Percentiles rank a stretch among this genome's conserved stretches.
Evolutionary conservation across 176 grass and related monocot species (phyloP).

Genomic region (Phragmites australis): DNA sequence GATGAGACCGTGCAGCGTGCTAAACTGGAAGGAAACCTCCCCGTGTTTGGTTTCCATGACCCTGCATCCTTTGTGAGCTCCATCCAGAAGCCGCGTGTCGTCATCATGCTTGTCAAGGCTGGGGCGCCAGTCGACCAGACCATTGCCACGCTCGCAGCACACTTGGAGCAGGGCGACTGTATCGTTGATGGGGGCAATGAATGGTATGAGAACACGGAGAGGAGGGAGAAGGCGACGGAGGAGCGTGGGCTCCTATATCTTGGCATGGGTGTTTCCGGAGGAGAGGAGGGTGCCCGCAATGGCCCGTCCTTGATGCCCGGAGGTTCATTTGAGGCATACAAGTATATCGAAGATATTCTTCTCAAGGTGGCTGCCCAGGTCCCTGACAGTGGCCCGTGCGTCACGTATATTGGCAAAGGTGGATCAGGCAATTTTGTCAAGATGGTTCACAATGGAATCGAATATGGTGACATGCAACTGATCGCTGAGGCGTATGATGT

Average conservation of each 20-base stretch:
- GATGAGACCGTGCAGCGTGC: slow-evolving; percentile 71
- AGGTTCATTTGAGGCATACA: slow-evolving; percentile 66
- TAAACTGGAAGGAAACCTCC: slow-evolving; percentile 67
- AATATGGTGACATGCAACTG: slow-evolving; percentile 86
- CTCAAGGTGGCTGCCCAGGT: slow-evolving; percentile 84
- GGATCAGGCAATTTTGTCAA: slow-evolving; percentile 87
- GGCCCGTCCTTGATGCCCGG: slow-evolving; percentile 81
- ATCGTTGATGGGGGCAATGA: slow-evolving; percentile 84
- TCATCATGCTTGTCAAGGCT: slow-evolving; percentile 84
- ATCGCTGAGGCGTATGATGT: slow-evolving; percentile 82
- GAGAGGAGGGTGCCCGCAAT: slow-evolving; percentile 78
- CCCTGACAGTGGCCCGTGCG: slow-evolving; percentile 57
- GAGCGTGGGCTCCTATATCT: slow-evolving; percentile 77
- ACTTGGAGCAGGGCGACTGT: slow-evolving; percentile 76
- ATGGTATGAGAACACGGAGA: slow-evolving; percentile 90
- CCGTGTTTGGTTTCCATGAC: slow-evolving; percentile 67
- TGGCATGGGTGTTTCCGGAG: slow-evolving; percentile 79
- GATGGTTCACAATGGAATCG: slow-evolving; percentile 89
- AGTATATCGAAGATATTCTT: slow-evolving; percentile 84
- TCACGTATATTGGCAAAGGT: slow-evolving; percentile 72
- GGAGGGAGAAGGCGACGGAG: slow-evolving; percentile 79
- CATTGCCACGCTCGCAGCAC: slow-evolving; percentile 61
- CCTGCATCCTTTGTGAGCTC: slow-evolving; percentile 68
- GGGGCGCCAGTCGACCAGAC: slow-evolving; percentile 86
- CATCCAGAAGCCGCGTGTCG: slow-evolving; percentile 79